Evolutionary conservation across 164 flowering plant species (phyloP).

Genomic region (Tetrastigma voinierianum): DNA sequence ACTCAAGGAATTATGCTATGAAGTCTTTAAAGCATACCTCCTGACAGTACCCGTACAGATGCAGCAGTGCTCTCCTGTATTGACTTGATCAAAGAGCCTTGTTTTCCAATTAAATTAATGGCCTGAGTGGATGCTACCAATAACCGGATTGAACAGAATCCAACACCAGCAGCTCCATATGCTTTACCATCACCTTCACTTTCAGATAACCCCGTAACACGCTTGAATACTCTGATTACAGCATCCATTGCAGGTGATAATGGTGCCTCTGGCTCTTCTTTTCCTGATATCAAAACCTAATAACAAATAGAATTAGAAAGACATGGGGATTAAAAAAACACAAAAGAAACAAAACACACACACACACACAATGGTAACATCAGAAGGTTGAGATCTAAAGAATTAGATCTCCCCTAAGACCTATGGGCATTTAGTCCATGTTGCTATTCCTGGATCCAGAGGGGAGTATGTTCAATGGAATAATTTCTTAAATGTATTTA

Average conservation of each 20-base stretch:
- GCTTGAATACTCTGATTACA: slow-evolving; percentile 72
- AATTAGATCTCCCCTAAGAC: too few species aligned
- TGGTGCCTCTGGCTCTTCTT: slow-evolving; percentile 77
- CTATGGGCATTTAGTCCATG: too few species aligned
- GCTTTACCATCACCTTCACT: slow-evolving; percentile 42
- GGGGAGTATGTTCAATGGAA: too few species aligned
- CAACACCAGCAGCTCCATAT: slow-evolving; percentile 38
- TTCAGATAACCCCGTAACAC: slow-evolving; percentile 65
- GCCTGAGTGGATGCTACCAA: slow-evolving; percentile 83
- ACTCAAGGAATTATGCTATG: neutral
- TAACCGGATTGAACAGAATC: slow-evolving; percentile 62
- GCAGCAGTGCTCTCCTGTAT: slow-evolving; percentile 80
- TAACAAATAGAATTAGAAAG: neutral
- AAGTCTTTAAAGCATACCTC: slow-evolving; percentile 41
- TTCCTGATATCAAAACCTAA: slow-evolving; percentile 82
- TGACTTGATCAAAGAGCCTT: slow-evolving; percentile 78
- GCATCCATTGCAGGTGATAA: slow-evolving; percentile 97
- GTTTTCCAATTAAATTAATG: slow-evolving; percentile 85
- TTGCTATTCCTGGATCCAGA: too few species aligned
- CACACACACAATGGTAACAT: too few species aligned
- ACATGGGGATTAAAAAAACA: neutral
- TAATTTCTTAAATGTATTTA: too few species aligned
- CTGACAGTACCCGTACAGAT: slow-evolving; percentile 69
- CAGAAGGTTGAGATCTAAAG: too few species aligned
- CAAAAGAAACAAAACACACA: too few species aligned